phyloP scores from a whole-genome alignment of 352 stramenopile species.

The Phytophthora pluvialis region DNA sequence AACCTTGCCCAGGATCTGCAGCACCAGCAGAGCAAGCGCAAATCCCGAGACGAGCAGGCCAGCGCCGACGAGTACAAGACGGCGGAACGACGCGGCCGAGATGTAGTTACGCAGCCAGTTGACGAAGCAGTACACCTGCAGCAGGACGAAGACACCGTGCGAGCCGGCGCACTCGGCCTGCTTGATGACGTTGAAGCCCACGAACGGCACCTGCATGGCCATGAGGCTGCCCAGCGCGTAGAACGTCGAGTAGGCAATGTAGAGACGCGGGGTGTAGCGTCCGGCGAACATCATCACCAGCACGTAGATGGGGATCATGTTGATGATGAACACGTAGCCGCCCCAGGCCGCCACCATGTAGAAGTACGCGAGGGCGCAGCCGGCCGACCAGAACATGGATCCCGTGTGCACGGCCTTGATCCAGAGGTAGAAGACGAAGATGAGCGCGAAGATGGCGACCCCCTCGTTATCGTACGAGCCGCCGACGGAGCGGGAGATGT shows the following conservation, averaged over 20 bases:
- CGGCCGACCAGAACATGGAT: slow-evolving; percentile 86
- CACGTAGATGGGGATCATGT: slow-evolving; percentile 98
- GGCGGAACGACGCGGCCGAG: slow-evolving; percentile 75
- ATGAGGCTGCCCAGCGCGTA: slow-evolving; percentile 96
- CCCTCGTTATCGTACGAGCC: slow-evolving; percentile 99
- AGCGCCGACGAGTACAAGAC: slow-evolving; percentile 71
- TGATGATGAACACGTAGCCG: slow-evolving; percentile 99
- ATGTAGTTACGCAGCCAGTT: slow-evolving; percentile 81
- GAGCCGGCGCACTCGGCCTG: slow-evolving; percentile 85
- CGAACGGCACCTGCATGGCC: slow-evolving; percentile 98
- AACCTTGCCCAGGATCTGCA: slow-evolving; percentile 86
- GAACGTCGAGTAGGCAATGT: slow-evolving; percentile 98
- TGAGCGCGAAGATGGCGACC: slow-evolving; percentile 97
- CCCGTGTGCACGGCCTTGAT: slow-evolving; percentile 93
- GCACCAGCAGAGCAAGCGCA: slow-evolving; percentile 63
- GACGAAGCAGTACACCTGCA: slow-evolving; percentile 87
- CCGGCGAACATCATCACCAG: slow-evolving; percentile 93
- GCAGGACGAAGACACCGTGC: slow-evolving; percentile 94
- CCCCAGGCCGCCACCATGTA: slow-evolving; percentile 98
- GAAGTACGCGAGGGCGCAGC: slow-evolving; percentile 95
- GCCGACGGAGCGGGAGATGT: slow-evolving; percentile 96
- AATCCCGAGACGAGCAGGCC: slow-evolving; percentile 61
- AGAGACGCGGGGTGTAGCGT: slow-evolving; percentile 93
- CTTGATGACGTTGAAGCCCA: slow-evolving; percentile 96
- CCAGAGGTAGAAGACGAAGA: slow-evolving; percentile 98